Evolutionary conservation across 805 yeast genomes (phyloP).

Genomic region (Metschnikowia dekortorum): DNA sequence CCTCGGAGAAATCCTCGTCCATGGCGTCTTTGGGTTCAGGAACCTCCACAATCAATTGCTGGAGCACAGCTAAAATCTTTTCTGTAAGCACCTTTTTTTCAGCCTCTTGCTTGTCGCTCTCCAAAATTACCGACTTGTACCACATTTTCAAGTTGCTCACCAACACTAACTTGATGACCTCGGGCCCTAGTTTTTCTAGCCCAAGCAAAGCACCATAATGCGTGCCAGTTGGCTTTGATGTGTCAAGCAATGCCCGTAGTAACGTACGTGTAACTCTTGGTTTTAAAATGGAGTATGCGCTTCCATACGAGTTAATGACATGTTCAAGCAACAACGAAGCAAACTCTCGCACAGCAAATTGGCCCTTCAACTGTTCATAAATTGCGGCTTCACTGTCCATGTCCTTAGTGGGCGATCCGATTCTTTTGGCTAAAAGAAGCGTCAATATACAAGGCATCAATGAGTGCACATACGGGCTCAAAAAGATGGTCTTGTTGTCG

Average conservation of each 20-base stretch:
- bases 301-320: slow-evolving; percentile 75
- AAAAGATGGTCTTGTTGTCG: slow-evolving; percentile 76
- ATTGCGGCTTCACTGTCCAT: slow-evolving; percentile 26
- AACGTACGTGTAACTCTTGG: slow-evolving; percentile 93
- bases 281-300: slow-evolving; percentile 80
- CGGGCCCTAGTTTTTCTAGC: slow-evolving; percentile 76
- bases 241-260: slow-evolving; percentile 83
- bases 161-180: slow-evolving; percentile 77
- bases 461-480: slow-evolving; percentile 95
- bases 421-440: slow-evolving; percentile 76
- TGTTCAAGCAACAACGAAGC: slow-evolving; percentile 80
- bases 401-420: slow-evolving; percentile 53
- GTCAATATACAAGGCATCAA: slow-evolving; percentile 96
- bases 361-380: slow-evolving; percentile 28
- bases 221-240: slow-evolving; percentile 79
- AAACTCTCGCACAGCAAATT: slow-evolving; percentile 72
- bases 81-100: slow-evolving; percentile 47
- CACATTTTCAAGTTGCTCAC: slow-evolving; percentile 83
- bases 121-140: slow-evolving; percentile 56
- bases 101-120: slow-evolving; percentile 32
- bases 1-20: slow-evolving; percentile 33
- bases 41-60: slow-evolving; percentile 37
- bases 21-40: slow-evolving; percentile 24
- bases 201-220: slow-evolving; percentile 91
- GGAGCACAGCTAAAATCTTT: slow-evolving; percentile 51